Evolutionary conservation across 768 basidiomycete species (phyloP).

Genomic region (Mycena epipterygia): DNA sequence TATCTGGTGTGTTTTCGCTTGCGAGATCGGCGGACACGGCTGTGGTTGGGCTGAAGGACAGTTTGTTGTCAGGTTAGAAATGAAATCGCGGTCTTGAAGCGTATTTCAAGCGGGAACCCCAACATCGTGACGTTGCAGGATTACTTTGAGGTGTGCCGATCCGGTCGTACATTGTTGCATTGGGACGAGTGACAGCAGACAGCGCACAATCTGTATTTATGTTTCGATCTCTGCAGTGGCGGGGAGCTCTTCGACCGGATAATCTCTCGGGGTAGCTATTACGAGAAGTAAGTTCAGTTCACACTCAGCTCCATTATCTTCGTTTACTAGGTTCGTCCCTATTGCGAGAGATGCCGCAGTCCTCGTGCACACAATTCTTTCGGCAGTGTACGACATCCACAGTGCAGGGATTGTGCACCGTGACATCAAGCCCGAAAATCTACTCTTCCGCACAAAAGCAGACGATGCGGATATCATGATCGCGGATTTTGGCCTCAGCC

Average conservation of each 20-base stretch:
- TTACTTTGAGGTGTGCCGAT: constrained; percentile 86
- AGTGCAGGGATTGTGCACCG: constrained; percentile 94
- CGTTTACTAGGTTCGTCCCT: neutral
- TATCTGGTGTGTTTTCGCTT: constrained; percentile 80
- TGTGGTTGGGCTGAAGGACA: constrained; percentile 5
- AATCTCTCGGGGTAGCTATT: constrained; percentile 97
- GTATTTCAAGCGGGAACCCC: constrained; percentile 88
- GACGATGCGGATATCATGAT: constrained; percentile 97
- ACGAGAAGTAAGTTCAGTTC: constrained; percentile 78
- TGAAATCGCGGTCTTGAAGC: constrained; percentile 95
- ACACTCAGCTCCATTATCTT: neutral
- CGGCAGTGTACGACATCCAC: constrained; percentile 93
- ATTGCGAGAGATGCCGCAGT: constrained; percentile 83
- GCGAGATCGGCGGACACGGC: neutral
- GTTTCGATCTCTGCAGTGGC: constrained; percentile 96
- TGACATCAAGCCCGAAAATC: constrained; percentile 98
- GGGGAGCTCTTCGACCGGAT: constrained; percentile 99
- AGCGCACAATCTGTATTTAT: constrained; percentile 92
- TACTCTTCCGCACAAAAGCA: constrained; percentile 89
- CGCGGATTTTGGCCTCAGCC: constrained; percentile 95
- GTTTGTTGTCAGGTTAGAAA: constrained; percentile 81
- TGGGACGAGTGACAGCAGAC: constrained; percentile 62
- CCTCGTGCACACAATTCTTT: constrained; percentile 88
- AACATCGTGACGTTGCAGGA: constrained; percentile 97
- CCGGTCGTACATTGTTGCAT: neutral